These are phyloP conservation scores for Echinosphaeria canescens DNA, from an alignment of 2,329 filamentous ascomycete genomes.

Conservation along the genomic window DNA sequence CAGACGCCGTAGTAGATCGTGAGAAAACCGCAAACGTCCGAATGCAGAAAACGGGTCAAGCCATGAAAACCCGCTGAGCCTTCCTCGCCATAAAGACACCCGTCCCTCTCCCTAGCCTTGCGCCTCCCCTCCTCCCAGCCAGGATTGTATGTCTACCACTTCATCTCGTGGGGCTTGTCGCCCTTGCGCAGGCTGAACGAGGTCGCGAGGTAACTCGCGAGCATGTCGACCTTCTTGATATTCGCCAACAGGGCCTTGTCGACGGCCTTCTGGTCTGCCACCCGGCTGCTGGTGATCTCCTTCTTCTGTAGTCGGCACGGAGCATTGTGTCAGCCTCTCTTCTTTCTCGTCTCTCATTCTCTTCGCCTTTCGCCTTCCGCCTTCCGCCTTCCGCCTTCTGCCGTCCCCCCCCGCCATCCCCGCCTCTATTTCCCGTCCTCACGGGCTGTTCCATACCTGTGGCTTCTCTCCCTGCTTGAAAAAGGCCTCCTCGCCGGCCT, in stretches of 20 bases:
- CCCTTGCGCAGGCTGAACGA: slow-evolving; percentile 98
- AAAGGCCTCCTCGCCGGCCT: slow-evolving; percentile 95
- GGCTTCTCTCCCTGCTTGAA: slow-evolving; percentile 98
- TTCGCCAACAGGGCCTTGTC: slow-evolving; percentile 88
- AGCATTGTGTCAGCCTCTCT: too few relatives aligned
- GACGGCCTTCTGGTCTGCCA: slow-evolving; percentile 93
- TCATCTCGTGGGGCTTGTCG: slow-evolving; percentile 99
- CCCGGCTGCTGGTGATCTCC: slow-evolving; percentile 76
- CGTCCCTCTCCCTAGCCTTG: slow-evolving; percentile 9
- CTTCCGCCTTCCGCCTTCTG: slow-evolving; percentile 12
- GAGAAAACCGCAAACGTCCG: slow-evolving; percentile 40
- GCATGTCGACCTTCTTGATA: slow-evolving; percentile 97
- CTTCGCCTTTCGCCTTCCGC: too few relatives aligned
- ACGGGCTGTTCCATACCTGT: slow-evolving; percentile 42
- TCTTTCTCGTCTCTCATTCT: too few relatives aligned
- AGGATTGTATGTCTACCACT: slow-evolving; percentile 48
- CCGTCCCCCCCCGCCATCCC: not conserved
- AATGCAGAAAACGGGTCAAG: slow-evolving; percentile 44
- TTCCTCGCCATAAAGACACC: slow-evolving; percentile 6
- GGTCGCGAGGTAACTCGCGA: slow-evolving; percentile 81
- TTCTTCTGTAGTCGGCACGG: slow-evolving; percentile 91
- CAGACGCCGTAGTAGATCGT: slow-evolving; percentile 45
- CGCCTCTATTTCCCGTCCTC: slow-evolving; percentile 1
- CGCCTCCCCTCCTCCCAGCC: slow-evolving; percentile 2
- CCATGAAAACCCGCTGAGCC: slow-evolving; percentile 27